A percentile compares a stretch with the other conserved stretches of the same genome.
Conservation (phyloP, 2,329 filamentous ascomycete species). For the Pseudopithomyces chartarum region DNA sequence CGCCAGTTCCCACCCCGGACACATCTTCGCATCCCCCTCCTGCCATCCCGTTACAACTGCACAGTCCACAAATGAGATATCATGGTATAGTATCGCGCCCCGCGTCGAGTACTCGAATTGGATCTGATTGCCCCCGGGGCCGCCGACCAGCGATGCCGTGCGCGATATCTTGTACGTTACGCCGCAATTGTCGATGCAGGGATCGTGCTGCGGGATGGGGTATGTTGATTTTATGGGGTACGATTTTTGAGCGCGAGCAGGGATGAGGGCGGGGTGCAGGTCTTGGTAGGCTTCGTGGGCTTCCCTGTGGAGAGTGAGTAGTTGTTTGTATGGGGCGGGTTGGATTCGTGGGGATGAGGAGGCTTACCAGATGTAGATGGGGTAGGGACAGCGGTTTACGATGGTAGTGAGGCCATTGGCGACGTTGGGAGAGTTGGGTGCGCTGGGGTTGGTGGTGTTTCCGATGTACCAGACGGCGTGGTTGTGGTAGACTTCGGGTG, state of each 20-base stretch:
- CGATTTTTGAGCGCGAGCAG: neutral
- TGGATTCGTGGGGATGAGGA: neutral
- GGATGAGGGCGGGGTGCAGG: neutral
- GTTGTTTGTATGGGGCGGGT: neutral
- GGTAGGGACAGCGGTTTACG: neutral
- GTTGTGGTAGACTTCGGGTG: neutral
- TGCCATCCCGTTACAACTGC: neutral
- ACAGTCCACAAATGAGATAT: conserved; percentile 1
- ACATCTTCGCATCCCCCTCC: neutral
- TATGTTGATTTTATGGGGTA: neutral
- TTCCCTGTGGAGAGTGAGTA: neutral
- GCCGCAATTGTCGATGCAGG: neutral
- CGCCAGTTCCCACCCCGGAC: neutral
- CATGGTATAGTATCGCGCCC: neutral
- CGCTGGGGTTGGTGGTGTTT: neutral
- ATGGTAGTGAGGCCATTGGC: neutral
- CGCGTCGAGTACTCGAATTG: conserved; percentile 1
- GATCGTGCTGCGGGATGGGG: neutral
- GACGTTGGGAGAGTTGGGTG: neutral
- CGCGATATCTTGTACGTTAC: neutral
- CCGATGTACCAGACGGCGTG: neutral
- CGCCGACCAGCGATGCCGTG: neutral
- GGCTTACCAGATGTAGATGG: neutral
- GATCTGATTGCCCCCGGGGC: neutral
- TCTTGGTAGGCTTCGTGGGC: neutral